These are phyloP conservation scores for Gossypium longicalyx DNA, from an alignment of 345 rosid genomes.

Conservation along the genomic window DNA sequence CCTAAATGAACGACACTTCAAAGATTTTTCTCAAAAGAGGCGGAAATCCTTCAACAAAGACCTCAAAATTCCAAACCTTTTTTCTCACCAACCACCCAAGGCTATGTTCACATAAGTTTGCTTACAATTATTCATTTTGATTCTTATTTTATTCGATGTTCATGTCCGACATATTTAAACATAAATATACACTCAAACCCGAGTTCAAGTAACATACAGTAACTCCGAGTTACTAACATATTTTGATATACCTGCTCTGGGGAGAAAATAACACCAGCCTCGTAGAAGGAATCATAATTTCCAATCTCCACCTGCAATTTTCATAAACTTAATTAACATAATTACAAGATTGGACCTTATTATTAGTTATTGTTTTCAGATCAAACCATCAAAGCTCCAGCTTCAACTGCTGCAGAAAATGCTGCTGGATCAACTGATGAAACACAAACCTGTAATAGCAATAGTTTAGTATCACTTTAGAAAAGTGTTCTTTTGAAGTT, in stretches of 20 bases:
- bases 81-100: too few relatives aligned
- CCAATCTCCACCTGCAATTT: constrained; percentile 57
- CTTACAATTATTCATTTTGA: too few relatives aligned
- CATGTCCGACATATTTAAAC: too few relatives aligned
- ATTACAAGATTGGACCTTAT: neutral
- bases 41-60: too few relatives aligned
- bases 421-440: constrained; percentile 56
- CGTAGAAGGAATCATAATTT: constrained; percentile 61
- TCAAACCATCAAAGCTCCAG: constrained; percentile 56
- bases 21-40: too few relatives aligned
- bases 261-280: constrained; percentile 38
- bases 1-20: too few relatives aligned
- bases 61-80: too few relatives aligned
- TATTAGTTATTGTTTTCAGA: neutral
- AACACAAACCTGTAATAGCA: constrained; percentile 47
- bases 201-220: neutral
- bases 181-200: neutral
- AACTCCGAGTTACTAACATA: neutral
- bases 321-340: neutral
- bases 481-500: too few relatives aligned
- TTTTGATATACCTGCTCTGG: constrained; percentile 53
- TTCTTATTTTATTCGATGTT: too few relatives aligned
- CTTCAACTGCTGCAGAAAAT: constrained; percentile 50
- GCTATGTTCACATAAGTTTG: too few relatives aligned
- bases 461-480: too few relatives aligned